Conservation (phyloP, 371 early-diverging fungal species). For the Zopfochytrium polystomum region DNA sequence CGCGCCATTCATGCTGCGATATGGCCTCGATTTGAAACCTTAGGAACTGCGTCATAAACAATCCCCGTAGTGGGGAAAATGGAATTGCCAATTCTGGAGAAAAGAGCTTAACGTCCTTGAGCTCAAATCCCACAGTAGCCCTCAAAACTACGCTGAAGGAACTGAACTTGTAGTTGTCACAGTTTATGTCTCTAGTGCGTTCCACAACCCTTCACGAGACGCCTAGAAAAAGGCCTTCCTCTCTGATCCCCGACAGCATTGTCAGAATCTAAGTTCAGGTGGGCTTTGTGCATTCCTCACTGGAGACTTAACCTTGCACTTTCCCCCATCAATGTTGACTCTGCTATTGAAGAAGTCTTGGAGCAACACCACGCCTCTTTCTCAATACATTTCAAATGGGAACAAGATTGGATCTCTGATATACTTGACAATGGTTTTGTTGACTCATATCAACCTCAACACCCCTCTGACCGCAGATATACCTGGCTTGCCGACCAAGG, state of each 20-base stretch:
- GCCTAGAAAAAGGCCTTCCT: constrained; percentile 15
- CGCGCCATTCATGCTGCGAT: too few species aligned
- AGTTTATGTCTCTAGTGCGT: constrained; percentile 19
- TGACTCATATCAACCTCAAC: too few species aligned
- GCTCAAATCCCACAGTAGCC: too few species aligned
- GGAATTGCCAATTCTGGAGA: constrained; percentile 5
- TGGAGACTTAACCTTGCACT: constrained; percentile 22
- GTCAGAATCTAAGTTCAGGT: constrained; percentile 3
- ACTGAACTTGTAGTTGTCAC: constrained; percentile 4
- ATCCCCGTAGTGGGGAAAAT: neutral
- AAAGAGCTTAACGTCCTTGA: neutral
- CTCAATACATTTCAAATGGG: too few species aligned
- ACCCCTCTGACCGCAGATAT: too few species aligned
- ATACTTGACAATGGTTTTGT: too few species aligned
- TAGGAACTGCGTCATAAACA: constrained; percentile 2
- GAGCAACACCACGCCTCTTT: too few species aligned
- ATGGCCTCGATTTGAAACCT: too few species aligned
- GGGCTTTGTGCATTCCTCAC: neutral
- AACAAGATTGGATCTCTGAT: too few species aligned
- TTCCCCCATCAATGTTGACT: neutral
- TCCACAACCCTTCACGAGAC: neutral
- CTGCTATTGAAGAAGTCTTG: neutral
- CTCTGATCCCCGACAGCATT: neutral
- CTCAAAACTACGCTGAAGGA: neutral
- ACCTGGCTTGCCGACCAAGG: too few species aligned